These are phyloP conservation scores for Colletotrichum shisoi DNA, from an alignment of 2,329 filamentous ascomycete species.

Conservation along the genomic window DNA sequence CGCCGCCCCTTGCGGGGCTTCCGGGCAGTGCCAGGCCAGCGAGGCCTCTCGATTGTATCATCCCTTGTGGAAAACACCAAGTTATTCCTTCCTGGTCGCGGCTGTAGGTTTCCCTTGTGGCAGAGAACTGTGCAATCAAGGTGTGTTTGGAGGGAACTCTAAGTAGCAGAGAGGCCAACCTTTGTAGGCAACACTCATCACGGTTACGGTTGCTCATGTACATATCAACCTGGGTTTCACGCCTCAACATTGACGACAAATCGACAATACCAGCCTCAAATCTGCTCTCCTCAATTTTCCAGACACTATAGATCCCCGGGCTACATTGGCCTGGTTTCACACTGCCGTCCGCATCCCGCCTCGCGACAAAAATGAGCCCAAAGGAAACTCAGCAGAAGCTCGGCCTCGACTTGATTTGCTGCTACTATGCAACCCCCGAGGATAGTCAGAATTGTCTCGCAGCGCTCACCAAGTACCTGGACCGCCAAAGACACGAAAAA, in stretches of 20 bases:
- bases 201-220: background rate
- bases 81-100: background rate
- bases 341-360: no score
- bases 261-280: no score
- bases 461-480: background rate
- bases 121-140: background rate
- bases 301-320: no score
- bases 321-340: no score
- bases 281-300: background rate
- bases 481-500: background rate
- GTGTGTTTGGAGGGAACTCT: background rate
- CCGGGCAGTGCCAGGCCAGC: background rate
- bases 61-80: background rate
- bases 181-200: background rate
- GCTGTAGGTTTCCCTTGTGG: background rate
- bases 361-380: background rate
- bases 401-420: background rate
- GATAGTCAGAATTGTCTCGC: background rate
- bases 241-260: background rate
- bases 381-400: background rate
- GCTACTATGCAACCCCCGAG: background rate
- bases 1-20: no score
- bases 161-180: background rate
- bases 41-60: background rate
- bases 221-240: background rate